Evolutionary conservation across 805 yeast species (phyloP), one percentile per base, ranked within the genome.

Genomic region (Saccharomycopsis sp.): DNA sequence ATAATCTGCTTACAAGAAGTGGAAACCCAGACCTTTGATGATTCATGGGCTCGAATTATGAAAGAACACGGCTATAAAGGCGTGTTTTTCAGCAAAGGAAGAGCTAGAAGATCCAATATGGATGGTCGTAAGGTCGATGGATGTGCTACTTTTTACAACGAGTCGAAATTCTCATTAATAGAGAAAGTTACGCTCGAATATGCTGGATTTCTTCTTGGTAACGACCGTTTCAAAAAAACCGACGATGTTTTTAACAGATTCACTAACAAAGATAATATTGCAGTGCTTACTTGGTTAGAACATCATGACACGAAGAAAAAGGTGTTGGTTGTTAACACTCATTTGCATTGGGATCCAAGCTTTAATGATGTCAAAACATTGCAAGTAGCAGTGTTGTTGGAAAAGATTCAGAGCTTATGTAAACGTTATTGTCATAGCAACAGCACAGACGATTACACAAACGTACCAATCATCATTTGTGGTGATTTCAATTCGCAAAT

Each of bases 331-430:
- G 91, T 88, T 2, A 93, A 91, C 67, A 93, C 98, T 0, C 99
- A 94, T 78, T 81, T 94, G 70, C 97, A 93, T 71, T 94, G 99
- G 98, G 97, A 94, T 75, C 99, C 99, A 2, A 89, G 88, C 54
- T 89, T 85, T 69, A 89, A 89, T 69, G 99, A 94, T 73, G 99
- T 94, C 58, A 94, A 94, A 72, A 84, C 97, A 1, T 86, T 94
- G 74, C 99, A 94, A 75, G 94, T 89, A 58, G 97, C 97, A 50
- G 86, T 94, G 29, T 75, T 94, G 63, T 74, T 94, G 66, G 97
- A 93, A 66, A 97, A 94, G 72, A 73, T 96, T 68, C 94, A 89
- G 68, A 74, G 74, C 3, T 71, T 89, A 53, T 73, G 84, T 50
- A 83, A 82, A 67, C 79, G 76, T 67, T 78, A 75, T 58, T 66